Evolutionary conservation across 129 eudicot species (phyloP), one percentile per base, ranked within the genome.

Genomic region (Tagetes patula): DNA sequence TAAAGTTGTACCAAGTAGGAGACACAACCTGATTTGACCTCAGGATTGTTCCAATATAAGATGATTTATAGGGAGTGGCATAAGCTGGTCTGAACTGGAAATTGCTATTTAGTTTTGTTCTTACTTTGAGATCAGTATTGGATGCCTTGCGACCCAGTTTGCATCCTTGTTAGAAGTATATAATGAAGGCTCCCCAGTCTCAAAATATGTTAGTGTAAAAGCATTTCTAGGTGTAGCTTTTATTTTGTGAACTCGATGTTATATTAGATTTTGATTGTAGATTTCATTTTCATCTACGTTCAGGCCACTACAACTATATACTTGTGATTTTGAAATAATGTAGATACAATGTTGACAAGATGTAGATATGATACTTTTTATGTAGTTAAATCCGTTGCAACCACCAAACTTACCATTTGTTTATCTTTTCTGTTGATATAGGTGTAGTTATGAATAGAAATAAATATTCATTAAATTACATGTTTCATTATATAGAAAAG

Each of bases 121-220:
- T 34, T 40, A 70, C 30, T 20, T 5, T 73, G 54, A 73, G 59
- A 60, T 74, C 52, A 37, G 33, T 63, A 52, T 46, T 63, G 50
- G 40, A 62, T 49, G 78, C 20, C 41, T 48, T 45, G 36, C n/a
- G 1, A 65, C 13, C n/a, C 37, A 13, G 14, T 37, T 70, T 36
- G 75, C 38, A 70, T 8, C 9, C 64, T 14, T 20, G 27, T 20
- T 53, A 37, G 9, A 60, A 52, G 32, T 8, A 14, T 12, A 14
- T 10, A 52, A 20, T 14, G 75, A 36, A 20, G 8, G 65, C 45
- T 52, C 50, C 27, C 27, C 27, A 20, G 27, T 20, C 27, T 37
- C 64, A 37, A 9, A 52, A 52, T 55, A 38, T 70, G 9, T 8
- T 52, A 36, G 20, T 50, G 36, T 69, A 50, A 69, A 52, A 52